phyloP scores from a whole-genome alignment of 176 grass and related monocot genomes.

The Tillandsia fasciculata region DNA sequence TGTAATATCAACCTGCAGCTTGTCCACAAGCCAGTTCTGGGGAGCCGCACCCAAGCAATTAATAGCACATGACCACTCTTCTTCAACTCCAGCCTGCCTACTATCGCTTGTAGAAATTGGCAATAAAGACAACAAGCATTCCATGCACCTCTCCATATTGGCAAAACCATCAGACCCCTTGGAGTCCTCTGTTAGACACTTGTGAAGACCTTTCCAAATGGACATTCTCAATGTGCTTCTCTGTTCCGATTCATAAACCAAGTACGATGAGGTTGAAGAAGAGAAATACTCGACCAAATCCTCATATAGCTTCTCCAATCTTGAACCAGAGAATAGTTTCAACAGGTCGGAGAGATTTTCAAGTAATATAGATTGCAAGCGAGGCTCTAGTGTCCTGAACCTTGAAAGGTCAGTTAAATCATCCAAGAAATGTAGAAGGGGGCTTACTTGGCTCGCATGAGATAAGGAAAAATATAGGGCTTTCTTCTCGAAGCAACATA shows the following conservation, averaged over 20 bases:
- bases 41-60: slow-evolving; percentile 43
- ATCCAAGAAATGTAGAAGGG: slow-evolving; percentile 67
- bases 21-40: slow-evolving; percentile 49
- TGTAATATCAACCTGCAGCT: slow-evolving; percentile 39
- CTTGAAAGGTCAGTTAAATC: slow-evolving; percentile 72
- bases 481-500: slow-evolving; percentile 49
- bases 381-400: slow-evolving; percentile 65
- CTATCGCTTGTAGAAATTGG: slow-evolving; percentile 34
- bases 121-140: slow-evolving; percentile 48
- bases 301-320: slow-evolving; percentile 59
- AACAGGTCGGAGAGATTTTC: slow-evolving; percentile 50
- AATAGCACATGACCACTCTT: slow-evolving; percentile 62
- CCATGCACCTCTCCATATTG: slow-evolving; percentile 54
- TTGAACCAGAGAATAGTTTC: slow-evolving; percentile 59
- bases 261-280: slow-evolving; percentile 37
- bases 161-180: slow-evolving; percentile 28
- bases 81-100: slow-evolving; percentile 24
- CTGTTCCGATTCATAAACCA: slow-evolving; percentile 38
- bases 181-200: slow-evolving; percentile 43
- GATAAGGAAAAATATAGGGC: slow-evolving; percentile 64
- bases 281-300: slow-evolving; percentile 60
- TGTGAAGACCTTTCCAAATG: slow-evolving; percentile 62
- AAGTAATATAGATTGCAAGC: slow-evolving; percentile 53
- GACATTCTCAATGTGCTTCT: slow-evolving; percentile 62
- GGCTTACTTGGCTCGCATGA: slow-evolving; percentile 59